Evolutionary conservation across 2,329 filamentous ascomycete genomes (phyloP), one percentile per base, ranked within the genome.

Genomic region (Phoma sp.): DNA sequence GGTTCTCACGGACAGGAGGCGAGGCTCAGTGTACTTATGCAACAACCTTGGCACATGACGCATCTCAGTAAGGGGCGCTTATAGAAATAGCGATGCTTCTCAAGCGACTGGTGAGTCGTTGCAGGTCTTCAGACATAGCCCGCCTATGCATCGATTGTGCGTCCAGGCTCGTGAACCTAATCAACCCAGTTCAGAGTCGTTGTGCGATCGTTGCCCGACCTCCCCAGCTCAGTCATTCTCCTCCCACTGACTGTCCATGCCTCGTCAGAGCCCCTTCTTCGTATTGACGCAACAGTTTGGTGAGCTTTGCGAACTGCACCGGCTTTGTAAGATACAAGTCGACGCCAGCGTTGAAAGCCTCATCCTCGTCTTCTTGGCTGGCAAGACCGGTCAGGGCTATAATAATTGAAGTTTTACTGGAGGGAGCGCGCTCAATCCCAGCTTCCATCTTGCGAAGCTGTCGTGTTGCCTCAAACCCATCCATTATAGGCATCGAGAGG

Each of bases 401-500:
- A 27, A 58, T 50, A n/a, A 56, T 15, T 19, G 47, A 44, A 29
- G 43, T 24, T 36, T 40, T 39, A 3, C n/a, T 19, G 6, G 32
- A 22, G 8, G 35, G n/a, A 37, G 29, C 12, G 7, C 27, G 31
- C n/a, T 44, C 37, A 5, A 53, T 40, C 17, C 36, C 33, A 24
- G 17, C 6, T 37, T 71, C 64, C 51, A 62, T 59, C 19, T 58
- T 45, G 4, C 66, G 62, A 29, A 70, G 69, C 21, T 58, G 48
- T 2, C 65, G 57, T 8, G 63, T 70, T 7, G 67, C 65, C 21
- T 61, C 56, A 43, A 70, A 63, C 9, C 67, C 67, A 38, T 71
- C 61, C 67, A 71, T 70, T 15, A 69, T 56, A 13, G 69, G 69
- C 69, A 72, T 72, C 4, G 67, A 68, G 8, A 71, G 61, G 40